These are phyloP conservation scores for Terana coerulea DNA, from an alignment of 768 basidiomycete genomes.

Conservation along the genomic window DNA sequence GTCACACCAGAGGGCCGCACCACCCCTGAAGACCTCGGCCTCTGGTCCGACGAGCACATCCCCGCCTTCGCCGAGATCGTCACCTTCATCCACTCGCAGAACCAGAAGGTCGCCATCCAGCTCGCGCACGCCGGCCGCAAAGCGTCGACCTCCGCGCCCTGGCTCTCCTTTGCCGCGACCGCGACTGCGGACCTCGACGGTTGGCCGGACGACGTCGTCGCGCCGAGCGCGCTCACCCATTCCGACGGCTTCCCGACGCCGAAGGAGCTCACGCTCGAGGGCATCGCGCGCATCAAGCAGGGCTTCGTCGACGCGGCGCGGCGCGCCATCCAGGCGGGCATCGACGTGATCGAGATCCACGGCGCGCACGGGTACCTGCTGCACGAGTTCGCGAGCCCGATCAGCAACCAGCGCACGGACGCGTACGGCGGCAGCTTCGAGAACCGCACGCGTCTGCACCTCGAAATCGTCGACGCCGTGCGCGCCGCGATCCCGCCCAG, in stretches of 20 bases:
- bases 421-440: slow-evolving; percentile 44
- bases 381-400: slow-evolving; percentile 36
- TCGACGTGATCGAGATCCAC: slow-evolving; percentile 29
- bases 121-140: slow-evolving; percentile 76
- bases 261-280: slow-evolving; percentile 24
- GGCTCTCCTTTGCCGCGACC: slow-evolving; percentile 39
- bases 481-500: slow-evolving; percentile 53
- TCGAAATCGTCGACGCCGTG: slow-evolving; percentile 39
- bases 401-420: slow-evolving; percentile 38
- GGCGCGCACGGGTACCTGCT: slow-evolving; percentile 28
- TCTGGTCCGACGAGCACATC: slow-evolving; percentile 63
- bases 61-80: slow-evolving; percentile 41
- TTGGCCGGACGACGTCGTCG: slow-evolving; percentile 23
- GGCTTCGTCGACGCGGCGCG: slow-evolving; percentile 32
- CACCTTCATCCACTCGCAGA: slow-evolving; percentile 67
- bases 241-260: slow-evolving; percentile 10
- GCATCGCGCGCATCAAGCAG: slow-evolving; percentile 23
- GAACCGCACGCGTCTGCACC: slow-evolving; percentile 39
- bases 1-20: slow-evolving; percentile 58
- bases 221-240: slow-evolving; percentile 15
- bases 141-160: slow-evolving; percentile 62
- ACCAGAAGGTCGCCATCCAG: slow-evolving; percentile 70
- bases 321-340: slow-evolving; percentile 33
- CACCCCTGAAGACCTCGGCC: slow-evolving; percentile 54
- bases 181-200: slow-evolving; percentile 41